Evolutionary conservation across 176 grass and related monocot species (phyloP).

Genomic region (Rhynchospora pubera): DNA sequence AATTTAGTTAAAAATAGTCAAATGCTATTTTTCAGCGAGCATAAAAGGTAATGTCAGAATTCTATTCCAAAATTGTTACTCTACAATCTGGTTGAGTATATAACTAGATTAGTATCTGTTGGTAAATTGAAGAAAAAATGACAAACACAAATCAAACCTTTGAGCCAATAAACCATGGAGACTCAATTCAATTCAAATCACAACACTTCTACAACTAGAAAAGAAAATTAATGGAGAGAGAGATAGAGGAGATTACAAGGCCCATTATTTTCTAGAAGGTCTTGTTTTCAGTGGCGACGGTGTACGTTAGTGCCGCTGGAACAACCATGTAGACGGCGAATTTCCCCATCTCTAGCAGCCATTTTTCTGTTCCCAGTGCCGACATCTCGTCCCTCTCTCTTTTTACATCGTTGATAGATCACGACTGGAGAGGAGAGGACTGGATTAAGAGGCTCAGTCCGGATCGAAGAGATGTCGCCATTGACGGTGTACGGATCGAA

Average conservation of each 20-base stretch:
- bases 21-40: too few relatives aligned
- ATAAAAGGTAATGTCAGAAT: too few relatives aligned
- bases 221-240: background rate
- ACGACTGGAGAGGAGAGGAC: background rate
- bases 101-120: background rate
- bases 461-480: background rate
- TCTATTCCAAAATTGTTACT: background rate
- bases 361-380: conserved; percentile 62
- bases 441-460: background rate
- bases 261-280: conserved; percentile 89
- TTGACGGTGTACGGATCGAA: too few relatives aligned
- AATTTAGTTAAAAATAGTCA: too few relatives aligned
- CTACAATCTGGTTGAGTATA: background rate
- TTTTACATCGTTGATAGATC: background rate
- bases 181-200: background rate
- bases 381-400: conserved; percentile 39
- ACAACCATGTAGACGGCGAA: conserved; percentile 74
- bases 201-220: background rate
- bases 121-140: background rate
- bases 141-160: background rate
- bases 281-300: conserved; percentile 74
- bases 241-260: conserved; percentile 29
- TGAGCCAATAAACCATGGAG: background rate
- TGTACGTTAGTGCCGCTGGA: conserved; percentile 68
- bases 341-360: conserved; percentile 80